Conservation (phyloP, 2,329 filamentous ascomycete species). For the Berkeleyomyces rouxiae region DNA sequence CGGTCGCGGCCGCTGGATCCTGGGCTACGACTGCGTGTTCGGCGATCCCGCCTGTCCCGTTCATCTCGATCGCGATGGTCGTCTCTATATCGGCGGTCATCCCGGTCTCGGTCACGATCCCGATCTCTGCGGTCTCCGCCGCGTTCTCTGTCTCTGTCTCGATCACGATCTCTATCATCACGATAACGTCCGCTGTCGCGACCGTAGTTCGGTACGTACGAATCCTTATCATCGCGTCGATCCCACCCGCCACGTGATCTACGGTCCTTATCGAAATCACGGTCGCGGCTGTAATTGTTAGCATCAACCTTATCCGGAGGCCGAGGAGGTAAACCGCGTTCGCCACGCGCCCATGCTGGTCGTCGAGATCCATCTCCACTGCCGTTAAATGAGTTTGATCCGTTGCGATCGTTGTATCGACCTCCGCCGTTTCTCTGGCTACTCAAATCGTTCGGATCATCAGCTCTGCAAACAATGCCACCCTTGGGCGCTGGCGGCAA, state of each 20-base stretch:
- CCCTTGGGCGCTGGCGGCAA: conserved; percentile 83
- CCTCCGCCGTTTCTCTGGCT: conserved; percentile 26
- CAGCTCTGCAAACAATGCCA: conserved; percentile 65
- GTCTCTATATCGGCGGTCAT: conserved; percentile 22
- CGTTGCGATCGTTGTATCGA: conserved; percentile 27
- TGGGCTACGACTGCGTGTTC: conserved; percentile 25
- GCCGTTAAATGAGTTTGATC: conserved; percentile 11
- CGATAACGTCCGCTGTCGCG: conserved; percentile 21
- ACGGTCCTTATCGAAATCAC: neutral
- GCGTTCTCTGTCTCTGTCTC: conserved; percentile 16
- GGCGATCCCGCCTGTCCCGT: conserved; percentile 26
- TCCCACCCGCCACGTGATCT: conserved; percentile 1
- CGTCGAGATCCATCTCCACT: conserved; percentile 20
- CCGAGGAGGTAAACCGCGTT: conserved; percentile 7
- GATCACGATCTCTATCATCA: conserved; percentile 28
- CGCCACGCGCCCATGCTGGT: conserved; percentile 21
- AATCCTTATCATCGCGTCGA: conserved; percentile 8
- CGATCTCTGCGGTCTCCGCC: conserved; percentile 22
- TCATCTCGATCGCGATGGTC: conserved; percentile 24
- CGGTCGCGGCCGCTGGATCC: conserved; percentile 24
- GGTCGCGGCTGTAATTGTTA: neutral
- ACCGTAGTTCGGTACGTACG: conserved; percentile 10
- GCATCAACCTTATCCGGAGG: conserved; percentile 5
- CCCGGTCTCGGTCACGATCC: conserved; percentile 20
- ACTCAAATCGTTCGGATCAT: conserved; percentile 30